Base-by-base conservation (phyloP, 1,284 basidiomycete genomes). In the Ceratobasidium sp. region DNA sequence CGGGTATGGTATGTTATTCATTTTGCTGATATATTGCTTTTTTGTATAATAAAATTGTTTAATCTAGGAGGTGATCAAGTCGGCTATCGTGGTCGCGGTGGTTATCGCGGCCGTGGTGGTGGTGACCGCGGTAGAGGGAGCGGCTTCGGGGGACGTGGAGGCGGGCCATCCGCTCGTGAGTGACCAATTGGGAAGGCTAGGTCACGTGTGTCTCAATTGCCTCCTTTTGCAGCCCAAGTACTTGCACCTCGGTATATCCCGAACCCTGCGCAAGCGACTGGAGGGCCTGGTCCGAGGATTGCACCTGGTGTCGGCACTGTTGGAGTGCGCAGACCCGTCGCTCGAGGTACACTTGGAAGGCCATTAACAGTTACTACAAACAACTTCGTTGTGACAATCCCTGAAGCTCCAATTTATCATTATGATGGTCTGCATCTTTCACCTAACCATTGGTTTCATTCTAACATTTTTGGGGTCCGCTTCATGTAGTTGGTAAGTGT, bases 271-370 rank as follows among this genome's bases (percentile, higher is more conserved):
- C 16, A 32, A 41, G 55, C 55, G 16, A 38, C 18, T 18, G 55
- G 5, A 13, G 3, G 13, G 23, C 30, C 28, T n/a, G 32, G 18
- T n/a, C 55, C 55, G 16, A 38, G 4, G 23, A 58, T 58, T 18
- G 32, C 55, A n/a, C 6, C 28, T 8, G 32, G 55, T 3, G 55
- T 58, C 35, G 3, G 8, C 18, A 58, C 55, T 13, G 32, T 58
- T n/a, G 55, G 55, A 2, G 55, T 58, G 9, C 55, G 16, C 18
- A 3, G 55, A 28, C 55, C 55, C 14, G 3, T 9, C 4, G 55
- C 55, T 21, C 55, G 5, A 13, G 91, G 90, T 26, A 84, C 82
- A 0, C 82, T 83, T 8, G 91, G 91, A 7, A 83, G 80, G 52
- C 75, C 79, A 5, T 79, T 88, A 6, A 80, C 80, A 13, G 87